Evolutionary conservation across 306 rosid species (phyloP).

Genomic region (Dalbergia cochinchinensis): DNA sequence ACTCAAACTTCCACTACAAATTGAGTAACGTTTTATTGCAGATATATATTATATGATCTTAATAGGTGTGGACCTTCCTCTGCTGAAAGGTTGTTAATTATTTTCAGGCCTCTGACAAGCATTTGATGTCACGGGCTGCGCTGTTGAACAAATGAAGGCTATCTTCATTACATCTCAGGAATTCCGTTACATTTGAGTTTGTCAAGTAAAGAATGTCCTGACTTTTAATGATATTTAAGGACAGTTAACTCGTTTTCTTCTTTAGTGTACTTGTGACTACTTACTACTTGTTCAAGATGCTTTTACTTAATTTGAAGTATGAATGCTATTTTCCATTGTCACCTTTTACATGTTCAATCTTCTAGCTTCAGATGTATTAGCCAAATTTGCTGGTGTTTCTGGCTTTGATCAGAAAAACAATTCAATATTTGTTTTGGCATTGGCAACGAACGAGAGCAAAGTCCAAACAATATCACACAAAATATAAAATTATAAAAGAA

Average conservation of each 20-base stretch:
- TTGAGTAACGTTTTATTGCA: not conserved
- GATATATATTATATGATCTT: not conserved
- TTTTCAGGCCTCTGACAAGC: conserved; percentile 77
- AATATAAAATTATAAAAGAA: not conserved
- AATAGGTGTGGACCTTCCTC: not conserved
- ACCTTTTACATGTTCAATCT: conserved; percentile 24
- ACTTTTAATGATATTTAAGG: conserved; percentile 52
- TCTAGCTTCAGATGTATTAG: not conserved
- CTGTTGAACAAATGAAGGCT: conserved; percentile 70
- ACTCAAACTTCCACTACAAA: not conserved
- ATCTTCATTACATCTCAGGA: conserved; percentile 37
- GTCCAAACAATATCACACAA: not conserved
- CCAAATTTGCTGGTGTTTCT: not conserved
- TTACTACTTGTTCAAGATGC: conserved; percentile 46
- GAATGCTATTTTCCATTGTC: conserved; percentile 45
- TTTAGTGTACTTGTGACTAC: conserved; percentile 42
- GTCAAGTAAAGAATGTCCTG: conserved; percentile 44
- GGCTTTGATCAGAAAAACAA: conserved; percentile 10
- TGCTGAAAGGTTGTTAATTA: conserved; percentile 9
- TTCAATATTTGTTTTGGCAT: not conserved
- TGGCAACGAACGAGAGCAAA: not conserved
- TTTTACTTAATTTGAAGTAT: conserved; percentile 48
- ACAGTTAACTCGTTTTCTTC: conserved; percentile 45
- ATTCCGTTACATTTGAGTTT: conserved; percentile 49
- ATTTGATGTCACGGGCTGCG: conserved; percentile 73